Evolutionary conservation across 225 moss, liverwort and hornwort species (phyloP), one percentile per base, ranked within the genome.

Genomic region (Pseudisothecium myosuroides): DNA sequence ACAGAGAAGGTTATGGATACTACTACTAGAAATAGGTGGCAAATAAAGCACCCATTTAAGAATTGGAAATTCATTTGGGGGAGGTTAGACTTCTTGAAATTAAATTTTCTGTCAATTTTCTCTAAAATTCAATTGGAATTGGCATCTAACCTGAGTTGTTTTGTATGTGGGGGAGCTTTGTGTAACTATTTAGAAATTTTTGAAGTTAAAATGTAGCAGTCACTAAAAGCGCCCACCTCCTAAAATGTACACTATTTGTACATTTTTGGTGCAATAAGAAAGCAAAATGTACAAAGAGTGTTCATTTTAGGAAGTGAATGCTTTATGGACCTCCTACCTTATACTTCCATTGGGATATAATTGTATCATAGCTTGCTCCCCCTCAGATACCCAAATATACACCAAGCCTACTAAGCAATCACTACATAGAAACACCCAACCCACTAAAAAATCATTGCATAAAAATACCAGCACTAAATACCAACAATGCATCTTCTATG

Each of bases 121-220:
- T 5, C 31, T 50, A 3, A 52, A 76, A 52, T 8, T 34, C 28
- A 13, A 34, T 5, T 52, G 2, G 4, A 52, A 52, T 52, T 36
- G 36, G 9, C 36, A 76, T 52, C 9, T 22, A 7, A 34, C 1
- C 2, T 5, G 3, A 36, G 3, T 34, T 0, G 8, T 29, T 22
- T 76, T 3, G 12, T 49, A 50, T 9, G 36, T 76, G 32, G 0
- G 8, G 2, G 5, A 52, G 21, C 5, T 34, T 76, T 36, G 2
- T 52, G 3, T 2, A 36, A 76, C 14, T 36, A 14, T 9, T 36
- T 14, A 9, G 54, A 9, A 14, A 12, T 32, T 76, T 76, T 54
- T 3, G 1, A 52, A 54, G 14, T 23, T 49, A 9, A 52, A 52
- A 52, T 0, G 2, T 0, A 8, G 1, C 8, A 0, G 1, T 13